Base-by-base conservation (phyloP, 2,329 filamentous ascomycete species). In the Lachnellula suecica region DNA sequence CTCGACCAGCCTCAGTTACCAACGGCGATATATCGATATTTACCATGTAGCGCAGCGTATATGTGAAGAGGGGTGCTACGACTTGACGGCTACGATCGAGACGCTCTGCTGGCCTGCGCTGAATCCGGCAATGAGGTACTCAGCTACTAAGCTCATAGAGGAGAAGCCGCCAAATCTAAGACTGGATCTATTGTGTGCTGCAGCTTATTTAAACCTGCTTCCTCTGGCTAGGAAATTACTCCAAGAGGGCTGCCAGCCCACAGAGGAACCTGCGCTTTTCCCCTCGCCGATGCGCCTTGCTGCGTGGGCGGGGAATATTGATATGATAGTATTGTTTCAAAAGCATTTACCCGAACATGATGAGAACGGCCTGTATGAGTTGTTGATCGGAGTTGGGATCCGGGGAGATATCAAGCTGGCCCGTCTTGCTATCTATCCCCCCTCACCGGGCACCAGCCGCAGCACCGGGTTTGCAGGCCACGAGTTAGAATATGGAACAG, bases 81-180 rank as follows among this genome's bases (percentile, higher is more conserved):
- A 54, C 24, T 34, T 52, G 4, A 11, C 11, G 9, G 1, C 43
- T n/a, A 54, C 49, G 4, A 51, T 60, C 9, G 46, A 60, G 4
- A 35, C 29, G 20, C 44, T 60, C 11, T 60, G 58, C 31, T 58
- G 52, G 55, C 50, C 44, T n/a, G 55, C 48, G 4, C 35, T 56
- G 9, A 23, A 51, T 17, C 4, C 24, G 25, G 37, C 22, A n/a
- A 24, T 19, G 19, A 29, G 19, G 13, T 3, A 11, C 15, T 19
- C 13, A 23, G 8, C 24, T 20, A n/a, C n/a, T n/a, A n/a, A n/a
- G n/a, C n/a, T n/a, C n/a, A n/a, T n/a, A n/a, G n/a, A n/a, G n/a
- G n/a, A n/a, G n/a, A n/a, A n/a, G n/a, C n/a, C n/a, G n/a, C n/a
- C n/a, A n/a, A n/a, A 22, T 20, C 40, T n/a, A 38, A 41, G 29